Evolutionary conservation across 257 asterid genomes (phyloP).

Genomic region (Solanum chiquidenum): DNA sequence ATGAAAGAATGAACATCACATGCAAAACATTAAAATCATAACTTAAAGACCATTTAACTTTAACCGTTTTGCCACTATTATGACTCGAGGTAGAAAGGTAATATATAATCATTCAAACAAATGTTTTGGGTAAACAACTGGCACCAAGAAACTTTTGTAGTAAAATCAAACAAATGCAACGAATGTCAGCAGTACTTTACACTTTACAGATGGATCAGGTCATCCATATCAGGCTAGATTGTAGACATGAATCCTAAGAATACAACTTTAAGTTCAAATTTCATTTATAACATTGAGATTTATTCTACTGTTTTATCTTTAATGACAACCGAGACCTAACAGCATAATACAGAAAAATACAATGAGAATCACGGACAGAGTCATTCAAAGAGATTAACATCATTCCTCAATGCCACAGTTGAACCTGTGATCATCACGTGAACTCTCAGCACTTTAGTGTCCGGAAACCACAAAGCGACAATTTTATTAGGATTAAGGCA

Average conservation of each 20-base stretch:
- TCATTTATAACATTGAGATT: not conserved
- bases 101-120: not conserved
- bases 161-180: not conserved
- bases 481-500: not conserved
- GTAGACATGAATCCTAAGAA: not conserved
- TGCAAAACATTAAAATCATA: not conserved
- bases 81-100: not conserved
- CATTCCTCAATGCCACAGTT: not conserved
- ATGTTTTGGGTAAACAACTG: not conserved
- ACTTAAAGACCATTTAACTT: not conserved
- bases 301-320: not conserved
- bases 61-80: not conserved
- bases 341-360: not conserved
- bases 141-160: not conserved
- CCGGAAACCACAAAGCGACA: not conserved
- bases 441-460: not conserved
- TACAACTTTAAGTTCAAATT: not conserved
- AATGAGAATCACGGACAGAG: not conserved
- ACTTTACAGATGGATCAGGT: not conserved
- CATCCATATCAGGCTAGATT: not conserved
- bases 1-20: not conserved
- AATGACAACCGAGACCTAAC: not conserved
- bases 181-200: not conserved
- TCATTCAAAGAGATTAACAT: not conserved
- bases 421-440: not conserved